Base-by-base conservation (phyloP, 2,329 filamentous ascomycete species). In the Corynespora cassiicola region DNA sequence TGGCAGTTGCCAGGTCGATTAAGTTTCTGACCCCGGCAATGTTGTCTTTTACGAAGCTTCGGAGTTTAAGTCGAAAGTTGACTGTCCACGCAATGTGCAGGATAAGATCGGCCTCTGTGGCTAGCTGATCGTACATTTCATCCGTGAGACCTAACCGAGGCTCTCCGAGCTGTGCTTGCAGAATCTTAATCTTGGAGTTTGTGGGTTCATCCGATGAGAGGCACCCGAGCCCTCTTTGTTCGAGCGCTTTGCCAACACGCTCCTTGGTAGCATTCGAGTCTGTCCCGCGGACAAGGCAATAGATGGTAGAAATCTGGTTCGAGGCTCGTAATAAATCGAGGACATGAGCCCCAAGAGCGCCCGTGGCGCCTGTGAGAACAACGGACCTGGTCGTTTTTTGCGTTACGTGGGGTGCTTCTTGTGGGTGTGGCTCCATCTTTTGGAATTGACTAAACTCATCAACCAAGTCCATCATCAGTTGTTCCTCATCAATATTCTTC, bases 71-170 rank as follows among this genome's bases (percentile, higher is more conserved):
- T 17, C 75, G 77, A 67, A 86, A 86, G 61, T 86, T 85, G 12
- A 86, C 83, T 2, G 77, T 73, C 83, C 83, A 86, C 14, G 82
- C 82, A 6, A 82, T 72, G 56, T 86, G 82, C 37, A 87, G 75
- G 12, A 88, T 70, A 2, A 74, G 60, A 1, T 76, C 78, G 2
- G 72, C 63, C 39, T 75, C 65, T 3, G 48, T 45, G 1, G 68
- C 65, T 2, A 84, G 54, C 3, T 58, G 42, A 2, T 62, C 40
- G 53, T 79, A 78, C 6, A 65, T 54, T 1, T 65, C 52, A 1
- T 58, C 41, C 3, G 65, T 53, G 2, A 85, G 63, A 2, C 80
- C 81, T 2, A 85, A 71, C 6, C 60, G 54, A 3, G 62, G 17
- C 5, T 78, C 61, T 4, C 72, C 69, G n/a, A 85, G 65, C 26